Evolutionary conservation across 1,284 basidiomycete species (phyloP).

Genomic region (Bondarzewia mesenterica): DNA sequence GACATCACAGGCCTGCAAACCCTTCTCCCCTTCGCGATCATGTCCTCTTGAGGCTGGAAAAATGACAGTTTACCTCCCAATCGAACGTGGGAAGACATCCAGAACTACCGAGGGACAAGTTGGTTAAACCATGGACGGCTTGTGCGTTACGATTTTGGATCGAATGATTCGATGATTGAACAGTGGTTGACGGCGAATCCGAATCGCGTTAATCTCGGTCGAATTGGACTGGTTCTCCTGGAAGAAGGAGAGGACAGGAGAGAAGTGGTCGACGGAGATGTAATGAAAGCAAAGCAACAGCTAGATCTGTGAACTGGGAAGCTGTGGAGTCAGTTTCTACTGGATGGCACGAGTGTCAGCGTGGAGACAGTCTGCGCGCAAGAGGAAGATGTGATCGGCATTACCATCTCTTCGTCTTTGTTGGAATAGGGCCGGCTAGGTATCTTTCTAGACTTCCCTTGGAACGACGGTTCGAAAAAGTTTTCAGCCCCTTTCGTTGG

Average conservation of each 20-base stretch:
- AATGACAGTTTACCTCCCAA: slow-evolving; percentile 45
- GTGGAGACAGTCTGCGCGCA: slow-evolving; percentile 37
- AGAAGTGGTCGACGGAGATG: slow-evolving; percentile 26
- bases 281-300: slow-evolving; percentile 30
- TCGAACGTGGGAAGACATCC: slow-evolving; percentile 33
- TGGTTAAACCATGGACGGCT: slow-evolving; percentile 38
- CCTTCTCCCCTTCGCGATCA: slow-evolving; percentile 44
- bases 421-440: slow-evolving; percentile 32
- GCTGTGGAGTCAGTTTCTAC: slow-evolving; percentile 37
- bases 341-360: slow-evolving; percentile 23
- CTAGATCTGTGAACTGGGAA: slow-evolving; percentile 51
- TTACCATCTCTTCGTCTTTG: slow-evolving; percentile 35
- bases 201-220: slow-evolving; percentile 47
- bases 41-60: slow-evolving; percentile 58
- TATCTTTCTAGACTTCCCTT: slow-evolving; percentile 54
- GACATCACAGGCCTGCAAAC: slow-evolving; percentile 54
- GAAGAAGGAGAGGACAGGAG: slow-evolving; percentile 23
- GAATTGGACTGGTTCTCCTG: slow-evolving; percentile 39
- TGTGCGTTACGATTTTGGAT: slow-evolving; percentile 50
- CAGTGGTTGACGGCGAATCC: slow-evolving; percentile 54
- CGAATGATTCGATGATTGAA: slow-evolving; percentile 25
- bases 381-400: slow-evolving; percentile 30
- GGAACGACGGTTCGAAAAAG: slow-evolving; percentile 47
- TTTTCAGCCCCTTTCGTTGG: slow-evolving; percentile 56
- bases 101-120: slow-evolving; percentile 39